Conservation (phyloP, 1,284 basidiomycete species). For the Cryptococcus sp. region DNA sequence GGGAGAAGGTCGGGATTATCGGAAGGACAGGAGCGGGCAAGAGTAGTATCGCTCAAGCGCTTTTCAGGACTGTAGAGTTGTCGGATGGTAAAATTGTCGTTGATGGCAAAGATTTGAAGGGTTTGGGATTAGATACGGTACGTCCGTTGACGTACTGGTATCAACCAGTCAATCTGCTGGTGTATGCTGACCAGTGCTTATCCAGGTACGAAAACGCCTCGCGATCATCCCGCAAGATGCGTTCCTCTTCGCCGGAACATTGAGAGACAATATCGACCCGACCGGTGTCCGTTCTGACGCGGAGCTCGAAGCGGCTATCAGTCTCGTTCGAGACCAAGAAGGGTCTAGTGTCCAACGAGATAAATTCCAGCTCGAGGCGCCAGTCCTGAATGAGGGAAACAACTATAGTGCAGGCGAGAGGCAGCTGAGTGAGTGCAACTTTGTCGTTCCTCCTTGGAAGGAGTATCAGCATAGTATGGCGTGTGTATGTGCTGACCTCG, state of each 20-base stretch:
- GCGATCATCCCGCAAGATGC: conserved; percentile 61
- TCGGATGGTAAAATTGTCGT: conserved; percentile 63
- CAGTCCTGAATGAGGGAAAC: conserved; percentile 40
- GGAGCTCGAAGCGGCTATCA: conserved; percentile 58
- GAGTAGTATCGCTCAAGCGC: conserved; percentile 60
- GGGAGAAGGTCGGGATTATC: conserved; percentile 63
- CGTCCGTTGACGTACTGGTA: not conserved
- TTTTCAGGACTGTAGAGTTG: conserved; percentile 69
- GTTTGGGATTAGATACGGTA: conserved; percentile 60
- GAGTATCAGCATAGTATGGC: not conserved
- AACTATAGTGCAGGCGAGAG: conserved; percentile 59
- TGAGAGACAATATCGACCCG: conserved; percentile 55
- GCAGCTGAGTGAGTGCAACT: conserved; percentile 26
- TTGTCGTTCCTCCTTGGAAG: not conserved
- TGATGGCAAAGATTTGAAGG: conserved; percentile 60
- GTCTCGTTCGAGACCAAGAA: conserved; percentile 52
- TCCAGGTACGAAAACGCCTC: conserved; percentile 59
- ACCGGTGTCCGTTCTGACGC: conserved; percentile 59
- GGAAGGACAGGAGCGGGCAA: conserved; percentile 67
- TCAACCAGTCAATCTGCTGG: not conserved
- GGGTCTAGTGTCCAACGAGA: conserved; percentile 5
- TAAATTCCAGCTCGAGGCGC: conserved; percentile 62
- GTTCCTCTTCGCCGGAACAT: conserved; percentile 38
- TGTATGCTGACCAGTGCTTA: not conserved
- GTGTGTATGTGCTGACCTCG: conserved; percentile 14